phyloP scores from a whole-genome alignment of 306 rosid species.

The Castanopsis chinensis region DNA sequence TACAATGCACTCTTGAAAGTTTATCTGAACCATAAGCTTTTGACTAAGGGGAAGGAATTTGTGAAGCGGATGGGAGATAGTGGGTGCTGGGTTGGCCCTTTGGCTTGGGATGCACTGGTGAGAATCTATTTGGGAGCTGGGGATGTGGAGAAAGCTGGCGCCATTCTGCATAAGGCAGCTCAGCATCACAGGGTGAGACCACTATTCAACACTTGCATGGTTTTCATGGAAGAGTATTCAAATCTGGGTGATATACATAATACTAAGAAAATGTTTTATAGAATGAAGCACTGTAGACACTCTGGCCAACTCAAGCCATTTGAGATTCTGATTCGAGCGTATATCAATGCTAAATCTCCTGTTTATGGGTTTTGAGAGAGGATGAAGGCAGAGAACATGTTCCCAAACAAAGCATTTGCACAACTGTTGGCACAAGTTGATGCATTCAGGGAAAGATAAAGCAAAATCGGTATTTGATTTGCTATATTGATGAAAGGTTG shows the following conservation, averaged over 20 bases:
- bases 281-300: constrained; percentile 16
- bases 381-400: constrained; percentile 23
- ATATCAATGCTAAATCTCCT: constrained; percentile 16
- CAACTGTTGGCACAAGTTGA: background rate
- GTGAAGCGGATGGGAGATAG: constrained; percentile 1
- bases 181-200: constrained; percentile 4
- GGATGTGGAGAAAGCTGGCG: constrained; percentile 13
- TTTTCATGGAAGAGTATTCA: constrained; percentile 19
- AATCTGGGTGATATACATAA: constrained; percentile 22
- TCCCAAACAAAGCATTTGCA: background rate
- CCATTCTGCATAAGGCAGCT: constrained; percentile 12
- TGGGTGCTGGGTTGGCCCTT: constrained; percentile 12
- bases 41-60: constrained; percentile 17
- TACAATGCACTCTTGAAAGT: constrained; percentile 16
- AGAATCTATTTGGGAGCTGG: constrained; percentile 15
- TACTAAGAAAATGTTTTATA: constrained; percentile 18
- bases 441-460: background rate
- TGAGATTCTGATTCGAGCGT: constrained; percentile 14
- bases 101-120: constrained; percentile 20
- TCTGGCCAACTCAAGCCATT: constrained; percentile 5
- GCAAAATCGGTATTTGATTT: background rate
- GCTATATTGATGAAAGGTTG: background rate
- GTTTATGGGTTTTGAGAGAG: constrained; percentile 24
- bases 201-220: constrained; percentile 3
- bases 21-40: constrained; percentile 4